These are phyloP conservation scores for Usnea hakonensis DNA, from an alignment of 495 filamentous ascomycete species.

Conservation along the genomic window DNA sequence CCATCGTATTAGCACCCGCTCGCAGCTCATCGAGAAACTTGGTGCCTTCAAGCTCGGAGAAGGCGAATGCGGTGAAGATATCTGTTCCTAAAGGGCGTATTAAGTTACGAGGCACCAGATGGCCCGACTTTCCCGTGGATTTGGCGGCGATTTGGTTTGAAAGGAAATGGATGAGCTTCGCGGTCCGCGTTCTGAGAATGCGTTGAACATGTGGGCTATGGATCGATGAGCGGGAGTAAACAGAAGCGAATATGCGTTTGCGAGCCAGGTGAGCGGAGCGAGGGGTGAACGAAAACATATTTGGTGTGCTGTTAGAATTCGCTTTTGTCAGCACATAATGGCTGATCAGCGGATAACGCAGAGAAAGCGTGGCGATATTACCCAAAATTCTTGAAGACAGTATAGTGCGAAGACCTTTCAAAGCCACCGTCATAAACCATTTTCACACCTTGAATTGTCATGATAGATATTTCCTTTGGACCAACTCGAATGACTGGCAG, in stretches of 20 bases:
- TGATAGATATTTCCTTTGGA: constrained; percentile 21
- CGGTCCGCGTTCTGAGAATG: constrained; percentile 10
- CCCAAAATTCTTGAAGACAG: constrained; percentile 20
- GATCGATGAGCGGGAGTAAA: constrained; percentile 16
- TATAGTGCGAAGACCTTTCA: constrained; percentile 17
- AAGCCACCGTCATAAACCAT: constrained; percentile 11
- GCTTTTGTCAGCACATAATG: not conserved
- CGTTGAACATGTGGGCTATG: constrained; percentile 4
- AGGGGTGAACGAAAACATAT: constrained; percentile 19
- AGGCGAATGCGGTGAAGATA: constrained; percentile 21
- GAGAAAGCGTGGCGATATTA: not conserved
- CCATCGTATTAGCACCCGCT: constrained; percentile 14
- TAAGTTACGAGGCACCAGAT: constrained; percentile 16
- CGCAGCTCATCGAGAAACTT: constrained; percentile 6
- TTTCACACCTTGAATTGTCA: constrained; percentile 17
- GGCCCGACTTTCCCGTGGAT: not conserved
- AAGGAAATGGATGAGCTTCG: constrained; percentile 10
- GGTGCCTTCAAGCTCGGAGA: constrained; percentile 16
- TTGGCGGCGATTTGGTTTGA: not conserved
- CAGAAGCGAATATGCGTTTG: constrained; percentile 14
- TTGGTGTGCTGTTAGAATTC: constrained; percentile 3
- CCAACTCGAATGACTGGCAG: constrained; percentile 14
- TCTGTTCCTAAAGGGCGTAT: constrained; percentile 15
- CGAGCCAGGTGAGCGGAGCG: constrained; percentile 11
- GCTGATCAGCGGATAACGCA: not conserved